A percentile compares a stretch with the other conserved stretches of the same genome.
These are phyloP conservation scores for Aspergillus cavernicola DNA, from an alignment of 495 filamentous ascomycete genomes.

Conservation along the genomic window DNA sequence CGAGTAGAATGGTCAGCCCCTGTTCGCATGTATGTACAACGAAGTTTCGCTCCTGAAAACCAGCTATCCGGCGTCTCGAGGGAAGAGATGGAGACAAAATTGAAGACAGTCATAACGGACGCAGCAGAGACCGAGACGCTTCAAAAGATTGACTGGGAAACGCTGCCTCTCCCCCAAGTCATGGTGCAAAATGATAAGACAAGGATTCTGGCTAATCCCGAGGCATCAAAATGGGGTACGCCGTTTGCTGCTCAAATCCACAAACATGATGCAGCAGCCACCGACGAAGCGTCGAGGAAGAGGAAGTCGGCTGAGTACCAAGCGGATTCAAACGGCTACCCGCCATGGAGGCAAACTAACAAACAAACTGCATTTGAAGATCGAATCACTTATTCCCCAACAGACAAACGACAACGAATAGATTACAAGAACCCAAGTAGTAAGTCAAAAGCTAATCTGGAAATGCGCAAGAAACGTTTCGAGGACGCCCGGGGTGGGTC, in stretches of 20 bases:
- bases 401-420: conserved; percentile 59
- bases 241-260: conserved; percentile 27
- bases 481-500: conserved; percentile 57
- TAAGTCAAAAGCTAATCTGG: conserved; percentile 86
- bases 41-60: conserved; percentile 73
- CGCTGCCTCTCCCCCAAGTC: conserved; percentile 79
- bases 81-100: conserved; percentile 73
- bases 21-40: conserved; percentile 78
- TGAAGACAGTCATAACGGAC: conserved; percentile 79
- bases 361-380: conserved; percentile 63
- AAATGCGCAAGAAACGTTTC: conserved; percentile 85
- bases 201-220: conserved; percentile 36
- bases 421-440: conserved; percentile 63
- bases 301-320: conserved; percentile 71
- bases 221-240: conserved; percentile 34
- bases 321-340: conserved; percentile 42
- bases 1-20: conserved; percentile 67
- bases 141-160: conserved; percentile 74
- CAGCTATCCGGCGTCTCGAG: conserved; percentile 58
- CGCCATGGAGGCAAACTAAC: conserved; percentile 75
- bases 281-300: conserved; percentile 54
- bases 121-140: conserved; percentile 69
- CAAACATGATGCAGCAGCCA: conserved; percentile 11
- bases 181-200: conserved; percentile 74
- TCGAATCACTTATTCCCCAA: conserved; percentile 61